Conservation (phyloP, 1,139 yeast species). For the Candida sanyaensis region DNA sequence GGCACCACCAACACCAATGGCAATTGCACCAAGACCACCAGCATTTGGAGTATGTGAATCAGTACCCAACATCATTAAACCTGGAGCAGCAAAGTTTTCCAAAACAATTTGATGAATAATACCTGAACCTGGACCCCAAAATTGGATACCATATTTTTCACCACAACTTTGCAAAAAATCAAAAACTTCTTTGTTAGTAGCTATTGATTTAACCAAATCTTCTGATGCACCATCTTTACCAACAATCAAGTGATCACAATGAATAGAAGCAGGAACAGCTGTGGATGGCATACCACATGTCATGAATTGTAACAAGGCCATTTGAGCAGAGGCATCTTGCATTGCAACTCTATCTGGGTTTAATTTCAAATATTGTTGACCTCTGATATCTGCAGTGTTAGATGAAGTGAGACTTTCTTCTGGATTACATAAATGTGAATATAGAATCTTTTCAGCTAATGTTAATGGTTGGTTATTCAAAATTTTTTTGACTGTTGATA, state of each 20-base stretch:
- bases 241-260: conserved; percentile 96
- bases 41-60: conserved; percentile 98
- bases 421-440: conserved; percentile 86
- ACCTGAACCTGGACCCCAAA: conserved; percentile 99
- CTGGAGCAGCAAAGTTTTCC: conserved; percentile 94
- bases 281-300: conserved; percentile 88
- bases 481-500: conserved; percentile 61
- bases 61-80: conserved; percentile 94
- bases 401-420: conserved; percentile 68
- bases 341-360: conserved; percentile 98
- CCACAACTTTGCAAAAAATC: conserved; percentile 91
- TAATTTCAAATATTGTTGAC: conserved; percentile 81
- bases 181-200: conserved; percentile 89
- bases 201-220: conserved; percentile 74
- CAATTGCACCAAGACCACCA: conserved; percentile 95
- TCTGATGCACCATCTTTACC: conserved; percentile 88
- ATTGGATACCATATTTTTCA: conserved; percentile 89
- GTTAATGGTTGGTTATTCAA: conserved; percentile 78
- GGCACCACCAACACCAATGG: conserved; percentile 99
- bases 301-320: conserved; percentile 96
- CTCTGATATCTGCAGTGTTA: conserved; percentile 64
- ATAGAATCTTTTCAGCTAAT: conserved; percentile 88
- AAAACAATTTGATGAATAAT: conserved; percentile 96
- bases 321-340: conserved; percentile 99
- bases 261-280: conserved; percentile 92